Percentiles rank a stretch among this genome's conserved stretches.
These are phyloP conservation scores for Crithidia bombi DNA, from an alignment of 208 protist genomes.

Conservation along the genomic window DNA sequence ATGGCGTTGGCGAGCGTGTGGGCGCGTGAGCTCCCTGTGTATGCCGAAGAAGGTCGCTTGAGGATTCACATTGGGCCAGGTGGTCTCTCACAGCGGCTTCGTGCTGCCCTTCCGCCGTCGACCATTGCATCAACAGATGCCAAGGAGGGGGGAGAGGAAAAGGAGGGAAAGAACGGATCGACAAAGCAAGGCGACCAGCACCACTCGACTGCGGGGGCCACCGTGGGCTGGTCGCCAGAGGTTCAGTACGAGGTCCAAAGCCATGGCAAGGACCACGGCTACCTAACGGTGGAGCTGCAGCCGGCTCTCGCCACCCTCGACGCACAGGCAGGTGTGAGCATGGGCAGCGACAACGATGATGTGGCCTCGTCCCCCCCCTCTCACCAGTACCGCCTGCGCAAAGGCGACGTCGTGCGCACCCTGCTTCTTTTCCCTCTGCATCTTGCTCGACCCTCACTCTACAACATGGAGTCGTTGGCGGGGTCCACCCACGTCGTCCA, in stretches of 20 bases:
- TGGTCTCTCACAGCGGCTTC: constrained; percentile 28
- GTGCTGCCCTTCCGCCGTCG: constrained; percentile 18
- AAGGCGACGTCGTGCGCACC: constrained; percentile 55
- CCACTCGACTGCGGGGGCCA: too few relatives aligned
- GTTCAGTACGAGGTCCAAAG: constrained; percentile 43
- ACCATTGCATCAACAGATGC: neutral
- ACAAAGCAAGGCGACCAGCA: neutral
- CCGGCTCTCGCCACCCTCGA: constrained; percentile 25
- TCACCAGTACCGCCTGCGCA: constrained; percentile 25
- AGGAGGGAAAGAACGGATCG: neutral
- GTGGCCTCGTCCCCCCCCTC: neutral
- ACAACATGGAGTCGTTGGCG: constrained; percentile 60
- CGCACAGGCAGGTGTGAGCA: neutral
- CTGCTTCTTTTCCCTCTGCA: constrained; percentile 80
- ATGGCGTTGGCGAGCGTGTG: constrained; percentile 31
- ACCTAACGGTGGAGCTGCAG: constrained; percentile 41
- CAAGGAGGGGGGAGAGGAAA: neutral
- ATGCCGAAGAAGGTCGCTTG: constrained; percentile 22
- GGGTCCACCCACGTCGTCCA: constrained; percentile 51
- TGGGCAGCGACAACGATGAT: neutral
- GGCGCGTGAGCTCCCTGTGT: constrained; percentile 25
- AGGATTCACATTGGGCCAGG: constrained; percentile 39
- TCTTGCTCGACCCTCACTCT: constrained; percentile 60
- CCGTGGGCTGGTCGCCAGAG: constrained; percentile 34
- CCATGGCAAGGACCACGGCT: constrained; percentile 49